These are phyloP conservation scores for Lepidium aucheri DNA, from an alignment of 345 rosid species.

Conservation along the genomic window DNA sequence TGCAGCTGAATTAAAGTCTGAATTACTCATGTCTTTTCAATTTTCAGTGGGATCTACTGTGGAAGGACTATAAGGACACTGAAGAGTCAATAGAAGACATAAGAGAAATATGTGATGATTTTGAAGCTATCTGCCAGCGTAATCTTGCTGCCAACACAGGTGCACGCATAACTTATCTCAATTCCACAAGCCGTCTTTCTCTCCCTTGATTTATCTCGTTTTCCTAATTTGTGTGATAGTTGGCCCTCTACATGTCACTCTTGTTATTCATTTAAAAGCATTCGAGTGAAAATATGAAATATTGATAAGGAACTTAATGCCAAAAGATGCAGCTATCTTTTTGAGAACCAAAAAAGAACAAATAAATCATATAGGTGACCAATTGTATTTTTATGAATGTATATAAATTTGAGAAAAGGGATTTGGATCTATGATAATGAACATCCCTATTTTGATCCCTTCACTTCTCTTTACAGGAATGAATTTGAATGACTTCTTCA, in stretches of 20 bases:
- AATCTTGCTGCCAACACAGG: slow-evolving; percentile 98
- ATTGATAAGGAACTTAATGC: background rate
- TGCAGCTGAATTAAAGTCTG: background rate
- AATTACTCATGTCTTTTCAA: background rate
- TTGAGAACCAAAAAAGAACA: background rate
- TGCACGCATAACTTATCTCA: slow-evolving; percentile 16
- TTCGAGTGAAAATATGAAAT: background rate
- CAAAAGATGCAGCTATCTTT: background rate
- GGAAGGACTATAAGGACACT: slow-evolving; percentile 71
- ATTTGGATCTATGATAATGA: background rate
- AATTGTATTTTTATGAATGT: background rate
- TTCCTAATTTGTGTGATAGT: background rate
- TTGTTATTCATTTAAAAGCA: background rate
- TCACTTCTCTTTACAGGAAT: slow-evolving; percentile 46
- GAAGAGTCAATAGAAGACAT: slow-evolving; percentile 82
- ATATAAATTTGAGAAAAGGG: background rate
- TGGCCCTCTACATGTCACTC: background rate
- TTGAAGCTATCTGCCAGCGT: slow-evolving; percentile 81
- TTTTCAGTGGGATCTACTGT: slow-evolving; percentile 73
- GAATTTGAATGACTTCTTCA: slow-evolving; percentile 69
- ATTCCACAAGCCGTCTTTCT: background rate
- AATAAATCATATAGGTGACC: background rate
- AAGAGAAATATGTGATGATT: slow-evolving; percentile 81
- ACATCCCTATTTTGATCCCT: background rate
- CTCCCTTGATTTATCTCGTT: background rate